phyloP scores from a whole-genome alignment of 2,329 filamentous ascomycete genomes.

The Pseudogymnoascus sp. region DNA sequence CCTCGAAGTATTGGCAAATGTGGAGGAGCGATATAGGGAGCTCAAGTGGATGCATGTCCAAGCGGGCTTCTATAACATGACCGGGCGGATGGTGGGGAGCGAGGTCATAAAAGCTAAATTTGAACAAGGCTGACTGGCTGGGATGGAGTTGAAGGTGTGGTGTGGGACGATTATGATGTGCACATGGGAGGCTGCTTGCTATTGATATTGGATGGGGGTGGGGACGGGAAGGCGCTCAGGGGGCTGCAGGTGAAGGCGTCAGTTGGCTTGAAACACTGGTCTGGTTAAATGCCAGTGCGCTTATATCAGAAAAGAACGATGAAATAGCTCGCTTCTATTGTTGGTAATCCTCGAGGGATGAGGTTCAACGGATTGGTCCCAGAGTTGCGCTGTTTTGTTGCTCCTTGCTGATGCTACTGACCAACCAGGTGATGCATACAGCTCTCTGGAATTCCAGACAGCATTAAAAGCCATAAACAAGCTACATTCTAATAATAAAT shows the following conservation, averaged over 20 bases:
- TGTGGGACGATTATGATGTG: neutral
- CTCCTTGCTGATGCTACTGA: neutral
- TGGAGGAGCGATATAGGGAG: constrained; percentile 19
- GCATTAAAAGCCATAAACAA: neutral
- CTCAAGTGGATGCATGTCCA: constrained; percentile 27
- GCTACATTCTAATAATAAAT: neutral
- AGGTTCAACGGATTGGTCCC: neutral
- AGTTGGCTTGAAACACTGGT: neutral
- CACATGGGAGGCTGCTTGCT: neutral
- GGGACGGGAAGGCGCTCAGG: neutral
- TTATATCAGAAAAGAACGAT: neutral
- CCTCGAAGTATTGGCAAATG: constrained; percentile 23
- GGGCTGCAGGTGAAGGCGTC: neutral
- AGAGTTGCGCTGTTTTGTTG: neutral
- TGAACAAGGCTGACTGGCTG: constrained; percentile 18
- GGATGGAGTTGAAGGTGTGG: neutral
- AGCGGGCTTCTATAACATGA: constrained; percentile 26
- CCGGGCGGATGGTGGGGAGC: constrained; percentile 24
- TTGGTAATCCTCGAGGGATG: neutral
- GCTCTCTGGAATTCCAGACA: neutral
- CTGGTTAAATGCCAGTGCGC: neutral
- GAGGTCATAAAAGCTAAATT: constrained; percentile 26
- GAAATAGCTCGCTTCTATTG: neutral
- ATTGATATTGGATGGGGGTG: neutral
- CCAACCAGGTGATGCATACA: neutral